Evolutionary conservation across 176 grass and related monocot genomes (phyloP).

Genomic region (Zoysia japonica): DNA sequence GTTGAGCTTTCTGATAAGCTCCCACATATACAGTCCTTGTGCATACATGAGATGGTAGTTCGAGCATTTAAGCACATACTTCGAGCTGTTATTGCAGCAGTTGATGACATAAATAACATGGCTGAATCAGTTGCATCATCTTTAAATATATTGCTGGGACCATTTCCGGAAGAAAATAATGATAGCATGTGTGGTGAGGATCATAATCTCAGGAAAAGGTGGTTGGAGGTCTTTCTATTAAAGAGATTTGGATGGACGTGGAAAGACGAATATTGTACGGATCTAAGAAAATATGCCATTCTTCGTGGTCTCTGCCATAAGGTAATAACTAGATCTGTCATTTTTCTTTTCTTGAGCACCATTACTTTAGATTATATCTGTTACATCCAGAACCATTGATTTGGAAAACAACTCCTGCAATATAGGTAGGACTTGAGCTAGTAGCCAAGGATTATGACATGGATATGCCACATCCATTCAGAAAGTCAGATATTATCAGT

Average conservation of each 20-base stretch:
- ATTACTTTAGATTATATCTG: slow-evolving; percentile 24
- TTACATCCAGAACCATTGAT: slow-evolving; percentile 40
- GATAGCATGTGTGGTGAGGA: slow-evolving; percentile 44
- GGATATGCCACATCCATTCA: slow-evolving; percentile 74
- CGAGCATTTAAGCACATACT: slow-evolving; percentile 97
- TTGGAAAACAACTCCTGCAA: slow-evolving; percentile 22
- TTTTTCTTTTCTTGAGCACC: slow-evolving; percentile 29
- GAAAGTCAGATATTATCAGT: slow-evolving; percentile 84
- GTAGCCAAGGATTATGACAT: slow-evolving; percentile 91
- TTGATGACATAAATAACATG: slow-evolving; percentile 73
- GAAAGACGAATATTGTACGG: slow-evolving; percentile 73
- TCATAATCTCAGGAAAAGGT: slow-evolving; percentile 73
- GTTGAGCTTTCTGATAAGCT: slow-evolving; percentile 94
- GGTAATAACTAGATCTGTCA: slow-evolving; percentile 43
- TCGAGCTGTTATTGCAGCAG: slow-evolving; percentile 76
- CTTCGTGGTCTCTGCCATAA: slow-evolving; percentile 97
- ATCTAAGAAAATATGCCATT: slow-evolving; percentile 94
- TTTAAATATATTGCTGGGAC: slow-evolving; percentile 89
- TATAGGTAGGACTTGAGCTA: slow-evolving; percentile 97
- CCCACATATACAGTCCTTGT: slow-evolving; percentile 93
- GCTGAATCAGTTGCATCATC: slow-evolving; percentile 70
- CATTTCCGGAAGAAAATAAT: slow-evolving; percentile 59
- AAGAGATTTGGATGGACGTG: slow-evolving; percentile 87
- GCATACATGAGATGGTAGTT: slow-evolving; percentile 97
- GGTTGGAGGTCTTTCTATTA: slow-evolving; percentile 74